A percentile compares a stretch with the other conserved stretches of the same genome.
Evolutionary conservation across 805 yeast species (phyloP).

Genomic region (Yarrowia divulgata): DNA sequence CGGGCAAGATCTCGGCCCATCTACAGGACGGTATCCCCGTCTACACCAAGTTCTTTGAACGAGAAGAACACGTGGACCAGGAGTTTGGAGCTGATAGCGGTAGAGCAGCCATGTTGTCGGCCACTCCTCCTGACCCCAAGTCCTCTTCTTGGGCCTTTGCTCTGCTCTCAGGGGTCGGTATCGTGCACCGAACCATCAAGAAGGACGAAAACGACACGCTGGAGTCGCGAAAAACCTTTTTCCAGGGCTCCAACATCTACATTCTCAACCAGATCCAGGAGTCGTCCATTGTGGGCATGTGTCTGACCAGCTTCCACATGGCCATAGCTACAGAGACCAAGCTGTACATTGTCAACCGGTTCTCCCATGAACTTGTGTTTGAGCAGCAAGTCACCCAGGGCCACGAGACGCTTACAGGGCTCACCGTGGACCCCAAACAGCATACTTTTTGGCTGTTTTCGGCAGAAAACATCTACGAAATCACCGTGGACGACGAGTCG

Average conservation of each 20-base stretch:
- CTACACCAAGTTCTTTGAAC: conserved; percentile 47
- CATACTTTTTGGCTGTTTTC: conserved; percentile 83
- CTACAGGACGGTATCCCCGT: conserved; percentile 47
- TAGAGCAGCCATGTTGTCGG: conserved; percentile 8
- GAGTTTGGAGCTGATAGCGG: conserved; percentile 20
- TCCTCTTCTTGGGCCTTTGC: conserved; percentile 50
- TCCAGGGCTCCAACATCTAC: conserved; percentile 33
- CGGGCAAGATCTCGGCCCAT: conserved; percentile 43
- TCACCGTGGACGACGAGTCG: conserved; percentile 69
- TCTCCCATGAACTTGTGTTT: conserved; percentile 58
- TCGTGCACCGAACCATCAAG: conserved; percentile 53
- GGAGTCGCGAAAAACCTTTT: conserved; percentile 22
- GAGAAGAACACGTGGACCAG: conserved; percentile 41
- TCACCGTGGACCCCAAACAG: conserved; percentile 58
- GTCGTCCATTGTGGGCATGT: conserved; percentile 52
- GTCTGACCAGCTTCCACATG: conserved; percentile 63
- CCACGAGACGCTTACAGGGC: conserved; percentile 55
- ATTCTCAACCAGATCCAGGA: conserved; percentile 31
- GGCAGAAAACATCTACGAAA: conserved; percentile 66
- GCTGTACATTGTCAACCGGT: conserved; percentile 57
- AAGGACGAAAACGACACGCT: conserved; percentile 26
- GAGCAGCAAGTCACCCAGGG: conserved; percentile 53
- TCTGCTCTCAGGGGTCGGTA: conserved; percentile 58
- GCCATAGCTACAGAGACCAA: conserved; percentile 56
- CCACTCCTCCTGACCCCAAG: conserved; percentile 31